These are phyloP conservation scores for Avena eriantha DNA, from an alignment of 176 grass and related monocot species.

Conservation along the genomic window DNA sequence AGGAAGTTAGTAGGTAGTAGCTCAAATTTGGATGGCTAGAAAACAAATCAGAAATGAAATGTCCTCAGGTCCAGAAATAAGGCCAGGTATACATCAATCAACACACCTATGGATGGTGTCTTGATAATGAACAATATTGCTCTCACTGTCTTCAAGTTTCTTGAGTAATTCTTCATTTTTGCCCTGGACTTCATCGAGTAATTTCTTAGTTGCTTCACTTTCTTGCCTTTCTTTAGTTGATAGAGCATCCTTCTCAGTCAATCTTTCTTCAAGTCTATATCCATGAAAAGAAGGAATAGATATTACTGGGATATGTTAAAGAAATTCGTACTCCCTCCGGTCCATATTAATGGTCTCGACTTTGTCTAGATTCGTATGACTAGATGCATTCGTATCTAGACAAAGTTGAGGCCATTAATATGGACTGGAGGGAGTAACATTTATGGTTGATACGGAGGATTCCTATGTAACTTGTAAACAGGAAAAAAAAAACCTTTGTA, in stretches of 20 bases:
- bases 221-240: slow-evolving; percentile 60
- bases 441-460: slow-evolving; percentile 21
- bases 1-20: slow-evolving; percentile 19
- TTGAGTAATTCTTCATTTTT: slow-evolving; percentile 61
- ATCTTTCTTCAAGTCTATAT: slow-evolving; percentile 86
- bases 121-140: slow-evolving; percentile 56
- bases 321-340: not conserved
- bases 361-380: too few species aligned
- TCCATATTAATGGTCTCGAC: too few species aligned
- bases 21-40: slow-evolving; percentile 19
- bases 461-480: slow-evolving; percentile 31
- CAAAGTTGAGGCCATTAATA: too few species aligned
- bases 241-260: slow-evolving; percentile 62
- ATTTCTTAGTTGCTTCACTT: slow-evolving; percentile 67
- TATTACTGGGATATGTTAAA: slow-evolving; percentile 16
- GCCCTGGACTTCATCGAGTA: slow-evolving; percentile 55
- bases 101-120: slow-evolving; percentile 62
- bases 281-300: slow-evolving; percentile 40
- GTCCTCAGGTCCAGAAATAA: slow-evolving; percentile 16
- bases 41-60: slow-evolving; percentile 41
- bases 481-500: slow-evolving; percentile 62
- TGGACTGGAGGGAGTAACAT: not conserved
- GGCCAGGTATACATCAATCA: slow-evolving; percentile 35
- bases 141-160: slow-evolving; percentile 67
- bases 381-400: too few species aligned